phyloP scores from a whole-genome alignment of 1,139 yeast species.

The Suhomyces maxii region DNA sequence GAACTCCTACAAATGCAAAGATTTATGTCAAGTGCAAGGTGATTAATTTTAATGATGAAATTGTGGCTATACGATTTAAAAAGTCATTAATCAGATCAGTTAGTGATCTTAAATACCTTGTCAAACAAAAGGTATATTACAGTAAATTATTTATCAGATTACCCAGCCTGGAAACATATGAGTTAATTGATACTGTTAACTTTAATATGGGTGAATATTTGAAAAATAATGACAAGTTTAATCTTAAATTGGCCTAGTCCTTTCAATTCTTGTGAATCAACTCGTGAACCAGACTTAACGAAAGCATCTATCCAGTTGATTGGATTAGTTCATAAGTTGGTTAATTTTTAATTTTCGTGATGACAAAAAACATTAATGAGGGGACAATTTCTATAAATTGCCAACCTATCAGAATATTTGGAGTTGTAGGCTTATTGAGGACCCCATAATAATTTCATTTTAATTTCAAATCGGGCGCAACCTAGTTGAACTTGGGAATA shows the following conservation, averaged over 20 bases:
- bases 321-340: no score
- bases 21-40: slow-evolving; percentile 31
- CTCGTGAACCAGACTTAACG: no score
- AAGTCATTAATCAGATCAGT: slow-evolving; percentile 26
- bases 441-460: no score
- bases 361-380: no score
- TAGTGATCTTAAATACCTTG: slow-evolving; percentile 28
- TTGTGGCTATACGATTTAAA: slow-evolving; percentile 29
- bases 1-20: slow-evolving; percentile 5
- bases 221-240: slow-evolving; percentile 21
- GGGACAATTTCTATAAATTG: no score
- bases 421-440: no score
- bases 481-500: no score
- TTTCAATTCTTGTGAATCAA: not conserved
- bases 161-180: slow-evolving; percentile 25
- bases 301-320: no score
- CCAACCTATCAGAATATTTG: no score
- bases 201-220: slow-evolving; percentile 26
- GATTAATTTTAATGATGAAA: slow-evolving; percentile 28
- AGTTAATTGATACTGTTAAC: slow-evolving; percentile 28
- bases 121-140: slow-evolving; percentile 29
- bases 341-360: no score
- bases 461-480: no score
- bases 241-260: slow-evolving; percentile 18
- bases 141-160: slow-evolving; percentile 30